Evolutionary conservation across 805 yeast genomes (phyloP), one percentile per base, ranked within the genome.

Genomic region (Ogataea saltuana): DNA sequence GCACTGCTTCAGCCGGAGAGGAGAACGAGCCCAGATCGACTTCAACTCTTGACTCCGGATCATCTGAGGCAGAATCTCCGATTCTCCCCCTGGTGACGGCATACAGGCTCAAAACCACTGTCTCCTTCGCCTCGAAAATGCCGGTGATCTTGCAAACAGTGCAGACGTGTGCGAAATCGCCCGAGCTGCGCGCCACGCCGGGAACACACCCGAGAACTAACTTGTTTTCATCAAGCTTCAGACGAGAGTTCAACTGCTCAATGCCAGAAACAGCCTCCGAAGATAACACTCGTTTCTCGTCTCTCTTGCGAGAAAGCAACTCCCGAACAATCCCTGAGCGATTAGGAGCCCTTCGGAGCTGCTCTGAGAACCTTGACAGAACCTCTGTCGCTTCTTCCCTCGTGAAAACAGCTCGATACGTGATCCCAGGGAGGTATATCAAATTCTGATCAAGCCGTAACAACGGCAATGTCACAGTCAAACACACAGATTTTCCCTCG

Each of bases 381-480:
- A 80, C 58, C 3, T 71, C 65, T 9, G 74, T 68, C 1, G 80
- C 83, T 39, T 71, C 69, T 41, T 66, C 61, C 41, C 72, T 65
- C 13, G 72, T 60, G 41, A 80, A 74, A 2, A 77, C 67, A n/a
- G 81, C 76, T 43, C 77, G 74, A 60, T 81, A 82, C 18, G 80
- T 68, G 30, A 81, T 74, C 0, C 86, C 86, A 1, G 88, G 87
- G 7, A 81, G 54, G 22, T 80, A 69, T 11, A 82, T 78, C 40
- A 71, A 25, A 18, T 58, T 49, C 4, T 44, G 45, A 13, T 46
- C 51, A 8, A 60, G 47, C 35, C 44, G 51, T 17, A 53, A 30
- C 8, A 51, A 12, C 1, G 65, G 65, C 12, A 61, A 39, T 4
- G 49, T 48, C 7, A 55, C 27, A 2, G 38, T 30, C 18, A 50